Percentiles rank a stretch among this genome's conserved stretches.
Evolutionary conservation across 352 stramenopile species (phyloP).

Genomic region (Pythium angustatum): DNA sequence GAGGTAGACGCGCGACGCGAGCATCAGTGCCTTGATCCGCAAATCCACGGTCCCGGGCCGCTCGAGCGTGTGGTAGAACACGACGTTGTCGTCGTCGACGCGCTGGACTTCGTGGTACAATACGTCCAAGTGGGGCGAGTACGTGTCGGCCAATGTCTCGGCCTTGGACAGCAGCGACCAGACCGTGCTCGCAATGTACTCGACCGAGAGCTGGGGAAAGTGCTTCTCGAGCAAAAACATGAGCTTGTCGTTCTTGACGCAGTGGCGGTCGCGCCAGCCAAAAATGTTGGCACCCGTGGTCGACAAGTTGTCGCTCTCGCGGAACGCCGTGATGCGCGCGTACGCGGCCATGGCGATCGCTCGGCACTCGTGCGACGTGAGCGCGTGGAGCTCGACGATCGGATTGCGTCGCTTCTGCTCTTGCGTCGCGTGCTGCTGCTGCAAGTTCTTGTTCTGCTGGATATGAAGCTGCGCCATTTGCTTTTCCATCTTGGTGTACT

Average conservation of each 20-base stretch:
- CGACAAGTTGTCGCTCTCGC: slow-evolving; percentile 45
- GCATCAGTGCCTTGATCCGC: slow-evolving; percentile 60
- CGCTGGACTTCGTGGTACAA: slow-evolving; percentile 68
- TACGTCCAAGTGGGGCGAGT: slow-evolving; percentile 50
- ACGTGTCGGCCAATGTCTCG: slow-evolving; percentile 48
- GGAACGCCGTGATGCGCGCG: slow-evolving; percentile 52
- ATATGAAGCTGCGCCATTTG: slow-evolving; percentile 42
- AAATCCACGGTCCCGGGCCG: slow-evolving; percentile 42
- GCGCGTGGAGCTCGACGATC: slow-evolving; percentile 41
- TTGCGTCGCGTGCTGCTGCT: slow-evolving; percentile 28
- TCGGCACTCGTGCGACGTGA: slow-evolving; percentile 45
- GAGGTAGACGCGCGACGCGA: slow-evolving; percentile 57
- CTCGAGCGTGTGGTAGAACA: slow-evolving; percentile 77
- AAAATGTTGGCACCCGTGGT: slow-evolving; percentile 62
- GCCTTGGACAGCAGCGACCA: slow-evolving; percentile 58
- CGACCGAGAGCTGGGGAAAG: slow-evolving; percentile 38
- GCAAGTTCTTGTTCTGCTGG: slow-evolving; percentile 42
- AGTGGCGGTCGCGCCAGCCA: slow-evolving; percentile 65
- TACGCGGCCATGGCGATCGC: slow-evolving; percentile 51
- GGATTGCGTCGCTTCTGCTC: slow-evolving; percentile 48
- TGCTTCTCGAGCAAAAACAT: slow-evolving; percentile 71
- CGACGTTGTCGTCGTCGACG: slow-evolving; percentile 53
- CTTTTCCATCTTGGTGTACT: slow-evolving; percentile 51
- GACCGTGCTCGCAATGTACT: slow-evolving; percentile 42
- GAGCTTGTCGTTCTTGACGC: slow-evolving; percentile 53